Evolutionary conservation across 1,284 basidiomycete species (phyloP), one percentile per base, ranked within the genome.

Genomic region (Marasmius tenuissimus): DNA sequence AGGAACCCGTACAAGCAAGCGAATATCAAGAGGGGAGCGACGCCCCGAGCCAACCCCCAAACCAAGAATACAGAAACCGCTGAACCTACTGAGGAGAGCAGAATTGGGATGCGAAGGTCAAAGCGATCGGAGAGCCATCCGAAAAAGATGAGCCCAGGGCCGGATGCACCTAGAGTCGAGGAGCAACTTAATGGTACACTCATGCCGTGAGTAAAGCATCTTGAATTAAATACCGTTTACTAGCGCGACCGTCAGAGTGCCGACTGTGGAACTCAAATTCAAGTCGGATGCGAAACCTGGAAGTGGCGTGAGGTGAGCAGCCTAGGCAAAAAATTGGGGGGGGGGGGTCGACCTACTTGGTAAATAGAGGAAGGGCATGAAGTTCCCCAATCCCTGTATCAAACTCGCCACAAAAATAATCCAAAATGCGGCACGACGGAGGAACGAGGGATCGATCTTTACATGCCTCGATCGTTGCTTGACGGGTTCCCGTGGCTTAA

Each of bases 341-440:
- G 34, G 8, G 20, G 16, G 14, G 12, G 27, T 27, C 27, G 16
- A 20, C 58, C n/a, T 56, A 65, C 64, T 61, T 9, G 62, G 60
- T 33, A 63, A 39, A 54, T 63, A 60, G 14, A 60, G 40, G 22
- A 58, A 61, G 7, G 64, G 60, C 11, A 65, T 61, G 45, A 65
- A 58, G 38, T 50, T 51, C 7, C 60, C 61, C 49, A 63, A 14
- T 7, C 59, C 57, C 34, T 61, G 62, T 0, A 59, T 7, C 3
- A 60, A 6, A 18, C 57, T 60, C 10, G 58, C 47, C 5, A 45
- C 12, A 49, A 61, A 57, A 14, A 61, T 37, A 3, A 60, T 61
- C 61, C 64, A 65, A 51, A 65, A 65, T 16, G 51, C 42, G 16
- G 45, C 47, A 22, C 42, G 45, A 18, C 35, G 49, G 16, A 63